Evolutionary conservation across 2,329 filamentous ascomycete genomes (phyloP).

Genomic region (Colletotrichum sp.): DNA sequence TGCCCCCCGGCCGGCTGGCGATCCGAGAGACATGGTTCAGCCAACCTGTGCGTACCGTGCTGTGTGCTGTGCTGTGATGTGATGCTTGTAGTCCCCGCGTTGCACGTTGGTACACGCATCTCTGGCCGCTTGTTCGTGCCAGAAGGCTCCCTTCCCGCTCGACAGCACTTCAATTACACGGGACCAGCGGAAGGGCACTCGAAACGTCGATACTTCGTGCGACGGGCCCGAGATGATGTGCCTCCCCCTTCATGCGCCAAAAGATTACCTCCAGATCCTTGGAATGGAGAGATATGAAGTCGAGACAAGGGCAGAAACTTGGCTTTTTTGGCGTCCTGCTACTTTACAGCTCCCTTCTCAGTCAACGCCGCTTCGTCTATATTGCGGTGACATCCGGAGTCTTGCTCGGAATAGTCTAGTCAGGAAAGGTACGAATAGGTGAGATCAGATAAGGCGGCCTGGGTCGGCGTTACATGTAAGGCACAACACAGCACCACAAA

Average conservation of each 20-base stretch:
- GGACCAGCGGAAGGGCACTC: background rate
- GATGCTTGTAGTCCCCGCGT: background rate
- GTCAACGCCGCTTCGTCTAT: background rate
- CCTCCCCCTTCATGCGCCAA: background rate
- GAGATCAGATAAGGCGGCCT: background rate
- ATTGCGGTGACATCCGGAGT: background rate
- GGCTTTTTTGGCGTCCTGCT: background rate
- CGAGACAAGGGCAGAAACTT: slow-evolving; percentile 3
- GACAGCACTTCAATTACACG: background rate
- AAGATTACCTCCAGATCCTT: background rate
- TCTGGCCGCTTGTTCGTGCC: background rate
- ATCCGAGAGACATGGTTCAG: background rate
- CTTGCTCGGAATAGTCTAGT: background rate
- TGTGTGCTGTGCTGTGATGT: background rate
- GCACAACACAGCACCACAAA: background rate
- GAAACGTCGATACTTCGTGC: background rate
- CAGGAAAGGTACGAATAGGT: background rate
- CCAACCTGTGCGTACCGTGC: background rate
- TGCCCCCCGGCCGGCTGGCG: background rate
- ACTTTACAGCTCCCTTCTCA: background rate
- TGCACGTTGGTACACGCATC: background rate
- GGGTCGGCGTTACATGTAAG: background rate
- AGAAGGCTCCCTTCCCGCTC: background rate
- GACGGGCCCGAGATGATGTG: background rate
- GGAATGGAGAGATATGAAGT: slow-evolving; percentile 2